phyloP scores from a whole-genome alignment of 2,329 filamentous ascomycete species.

The Dothideomycetes sp. region DNA sequence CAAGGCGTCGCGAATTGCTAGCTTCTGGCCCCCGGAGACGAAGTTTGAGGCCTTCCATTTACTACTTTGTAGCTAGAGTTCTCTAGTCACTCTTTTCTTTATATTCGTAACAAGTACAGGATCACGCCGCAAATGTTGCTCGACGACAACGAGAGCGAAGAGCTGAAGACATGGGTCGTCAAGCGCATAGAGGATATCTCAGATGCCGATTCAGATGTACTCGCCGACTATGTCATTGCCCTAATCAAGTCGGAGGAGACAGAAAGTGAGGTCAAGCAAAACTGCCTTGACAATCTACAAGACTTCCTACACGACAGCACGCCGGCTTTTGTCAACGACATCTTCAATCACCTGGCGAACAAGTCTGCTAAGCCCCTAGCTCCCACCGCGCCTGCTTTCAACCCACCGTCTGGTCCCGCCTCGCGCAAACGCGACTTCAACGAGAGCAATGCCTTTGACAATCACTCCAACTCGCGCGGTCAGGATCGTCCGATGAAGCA shows the following conservation, averaged over 20 bases:
- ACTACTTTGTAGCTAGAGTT: no score
- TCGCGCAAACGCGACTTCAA: slow-evolving; percentile 49
- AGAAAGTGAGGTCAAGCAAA: slow-evolving; percentile 52
- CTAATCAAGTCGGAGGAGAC: slow-evolving; percentile 63
- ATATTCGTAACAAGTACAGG: not conserved
- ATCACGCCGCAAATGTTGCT: slow-evolving; percentile 39
- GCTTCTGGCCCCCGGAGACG: no score
- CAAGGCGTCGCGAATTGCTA: no score
- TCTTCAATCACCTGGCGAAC: slow-evolving; percentile 56
- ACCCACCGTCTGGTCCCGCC: slow-evolving; percentile 20
- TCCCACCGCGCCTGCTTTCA: slow-evolving; percentile 17
- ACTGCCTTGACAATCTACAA: slow-evolving; percentile 62
- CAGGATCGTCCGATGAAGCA: slow-evolving; percentile 50
- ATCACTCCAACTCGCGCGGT: slow-evolving; percentile 25
- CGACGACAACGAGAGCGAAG: slow-evolving; percentile 43
- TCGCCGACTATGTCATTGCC: slow-evolving; percentile 77
- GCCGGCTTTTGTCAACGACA: slow-evolving; percentile 58
- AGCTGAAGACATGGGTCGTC: slow-evolving; percentile 69
- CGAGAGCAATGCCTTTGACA: slow-evolving; percentile 35
- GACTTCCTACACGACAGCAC: slow-evolving; percentile 61
- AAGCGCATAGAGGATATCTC: slow-evolving; percentile 68
- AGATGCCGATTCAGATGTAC: slow-evolving; percentile 70
- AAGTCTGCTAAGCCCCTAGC: slow-evolving; percentile 27
- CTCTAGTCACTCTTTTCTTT: no score
- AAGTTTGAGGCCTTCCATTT: no score